Conservation (phyloP, 495 filamentous ascomycete genomes). For the Aspergillus sclerotiicarbonarius region DNA sequence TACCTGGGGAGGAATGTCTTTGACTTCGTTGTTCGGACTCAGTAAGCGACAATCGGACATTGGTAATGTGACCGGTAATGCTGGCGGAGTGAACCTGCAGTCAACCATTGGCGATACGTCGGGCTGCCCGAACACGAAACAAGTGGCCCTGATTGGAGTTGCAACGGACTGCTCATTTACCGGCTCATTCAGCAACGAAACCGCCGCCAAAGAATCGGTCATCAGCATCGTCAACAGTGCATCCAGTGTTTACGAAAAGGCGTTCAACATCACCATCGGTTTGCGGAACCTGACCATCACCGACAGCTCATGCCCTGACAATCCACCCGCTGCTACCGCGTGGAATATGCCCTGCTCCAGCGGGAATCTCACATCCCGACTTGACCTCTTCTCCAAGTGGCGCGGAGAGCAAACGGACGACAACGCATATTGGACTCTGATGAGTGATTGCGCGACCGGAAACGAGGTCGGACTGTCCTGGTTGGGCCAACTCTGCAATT, state of each 20-base stretch:
- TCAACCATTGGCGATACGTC: conserved; percentile 74
- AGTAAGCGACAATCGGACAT: conserved; percentile 53
- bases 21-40: conserved; percentile 55
- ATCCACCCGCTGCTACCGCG: conserved; percentile 58
- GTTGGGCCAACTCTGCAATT: conserved; percentile 83
- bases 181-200: conserved; percentile 59
- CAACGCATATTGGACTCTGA: conserved; percentile 91
- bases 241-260: conserved; percentile 79
- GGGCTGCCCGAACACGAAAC: conserved; percentile 84
- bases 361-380: conserved; percentile 68
- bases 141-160: conserved; percentile 87
- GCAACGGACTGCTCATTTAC: conserved; percentile 92
- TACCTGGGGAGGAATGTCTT: conserved; percentile 53
- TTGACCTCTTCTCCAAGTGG: conserved; percentile 90
- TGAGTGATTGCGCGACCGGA: conserved; percentile 81
- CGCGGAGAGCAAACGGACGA: conserved; percentile 67
- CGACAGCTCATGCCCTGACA: conserved; percentile 63
- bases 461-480: conserved; percentile 91
- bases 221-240: conserved; percentile 84
- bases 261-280: conserved; percentile 92
- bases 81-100: conserved; percentile 78
- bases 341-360: conserved; percentile 78
- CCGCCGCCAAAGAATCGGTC: conserved; percentile 64
- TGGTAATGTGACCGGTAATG: conserved; percentile 62
- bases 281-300: conserved; percentile 80